phyloP scores from a whole-genome alignment of 2,329 filamentous ascomycete species.

The Aspergillus udagawae region DNA sequence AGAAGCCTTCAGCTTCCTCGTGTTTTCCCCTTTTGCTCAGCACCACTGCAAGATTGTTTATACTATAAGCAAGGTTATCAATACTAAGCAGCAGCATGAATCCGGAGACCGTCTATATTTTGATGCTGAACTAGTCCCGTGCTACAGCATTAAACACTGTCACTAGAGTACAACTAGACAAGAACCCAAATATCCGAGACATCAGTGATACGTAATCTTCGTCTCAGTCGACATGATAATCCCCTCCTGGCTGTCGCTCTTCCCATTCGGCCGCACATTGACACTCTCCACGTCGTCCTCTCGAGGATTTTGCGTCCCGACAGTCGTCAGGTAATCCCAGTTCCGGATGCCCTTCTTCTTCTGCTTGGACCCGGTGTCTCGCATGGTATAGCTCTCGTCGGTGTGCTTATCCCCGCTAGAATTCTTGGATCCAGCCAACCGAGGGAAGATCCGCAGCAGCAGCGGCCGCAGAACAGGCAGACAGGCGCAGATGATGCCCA shows the following conservation, averaged over 20 bases:
- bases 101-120: no score
- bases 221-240: background rate
- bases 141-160: no score
- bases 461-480: constrained; percentile 11
- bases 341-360: constrained; percentile 2
- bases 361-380: background rate
- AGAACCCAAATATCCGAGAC: no score
- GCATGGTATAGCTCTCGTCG: constrained; percentile 3
- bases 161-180: no score
- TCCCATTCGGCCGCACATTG: background rate
- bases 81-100: no score
- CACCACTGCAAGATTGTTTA: no score
- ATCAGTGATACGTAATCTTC: background rate
- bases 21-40: no score
- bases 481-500: constrained; percentile 14
- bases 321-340: constrained; percentile 8
- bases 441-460: constrained; percentile 2
- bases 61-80: no score
- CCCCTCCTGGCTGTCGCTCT: background rate
- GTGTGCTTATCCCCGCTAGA: background rate
- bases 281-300: background rate
- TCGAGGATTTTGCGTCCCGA: background rate
- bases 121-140: no score
- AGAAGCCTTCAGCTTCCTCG: no score
- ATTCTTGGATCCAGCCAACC: background rate